A percentile compares a stretch with the other conserved stretches of the same genome.
Evolutionary conservation across 2,329 filamentous ascomycete genomes (phyloP).

Genomic region (Plectosphaerella plurivora): DNA sequence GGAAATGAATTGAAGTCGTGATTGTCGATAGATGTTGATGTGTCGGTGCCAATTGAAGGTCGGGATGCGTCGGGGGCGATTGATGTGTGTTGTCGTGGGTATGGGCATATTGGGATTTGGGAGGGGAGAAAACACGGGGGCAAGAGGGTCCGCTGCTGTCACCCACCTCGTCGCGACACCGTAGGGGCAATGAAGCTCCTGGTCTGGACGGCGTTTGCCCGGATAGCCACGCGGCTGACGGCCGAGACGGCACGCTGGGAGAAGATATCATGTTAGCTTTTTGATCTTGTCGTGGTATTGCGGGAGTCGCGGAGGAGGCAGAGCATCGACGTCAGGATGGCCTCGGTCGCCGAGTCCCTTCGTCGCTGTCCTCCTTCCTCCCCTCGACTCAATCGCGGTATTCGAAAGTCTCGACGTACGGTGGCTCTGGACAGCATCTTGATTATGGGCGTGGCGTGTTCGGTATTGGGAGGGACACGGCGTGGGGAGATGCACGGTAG

Average conservation of each 20-base stretch:
- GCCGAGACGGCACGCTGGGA: slow-evolving; percentile 45
- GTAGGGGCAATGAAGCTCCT: slow-evolving; percentile 58
- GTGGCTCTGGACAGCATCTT: slow-evolving; percentile 55
- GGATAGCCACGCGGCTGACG: slow-evolving; percentile 44
- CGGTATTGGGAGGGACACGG: slow-evolving; percentile 33
- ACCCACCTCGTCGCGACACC: slow-evolving; percentile 58
- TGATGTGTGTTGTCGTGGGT: neutral
- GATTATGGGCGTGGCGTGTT: slow-evolving; percentile 37
- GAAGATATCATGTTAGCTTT: slow-evolving; percentile 21
- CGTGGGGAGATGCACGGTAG: slow-evolving; percentile 15
- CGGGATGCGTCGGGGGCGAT: neutral
- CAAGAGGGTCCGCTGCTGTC: too few relatives aligned
- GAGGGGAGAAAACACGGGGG: neutral
- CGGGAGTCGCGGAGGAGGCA: too few relatives aligned
- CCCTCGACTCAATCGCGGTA: neutral
- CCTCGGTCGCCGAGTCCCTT: neutral
- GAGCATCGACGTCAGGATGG: neutral
- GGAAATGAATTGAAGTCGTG: too few relatives aligned
- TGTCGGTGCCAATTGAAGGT: too few relatives aligned
- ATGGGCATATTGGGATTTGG: neutral
- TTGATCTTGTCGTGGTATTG: neutral
- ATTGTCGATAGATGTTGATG: too few relatives aligned
- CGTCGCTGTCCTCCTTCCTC: neutral
- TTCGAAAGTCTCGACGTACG: slow-evolving; percentile 34
- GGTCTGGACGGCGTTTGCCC: slow-evolving; percentile 39